Evolutionary conservation across 495 filamentous ascomycete genomes (phyloP).

Genomic region (Halenospora varia): DNA sequence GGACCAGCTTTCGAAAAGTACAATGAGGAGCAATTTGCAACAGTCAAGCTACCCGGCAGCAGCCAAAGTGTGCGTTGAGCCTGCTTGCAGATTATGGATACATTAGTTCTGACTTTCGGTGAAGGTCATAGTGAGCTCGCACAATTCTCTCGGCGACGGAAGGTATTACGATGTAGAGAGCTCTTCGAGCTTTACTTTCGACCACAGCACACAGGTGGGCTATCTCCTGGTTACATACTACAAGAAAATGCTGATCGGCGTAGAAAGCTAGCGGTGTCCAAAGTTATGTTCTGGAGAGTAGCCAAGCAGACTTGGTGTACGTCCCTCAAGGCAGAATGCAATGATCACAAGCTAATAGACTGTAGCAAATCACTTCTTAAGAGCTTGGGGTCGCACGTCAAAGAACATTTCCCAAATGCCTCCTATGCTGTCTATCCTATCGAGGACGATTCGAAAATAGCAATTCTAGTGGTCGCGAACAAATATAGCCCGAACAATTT

Average conservation of each 20-base stretch:
- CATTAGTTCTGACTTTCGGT: neutral
- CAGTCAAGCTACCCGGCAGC: conserved; percentile 82
- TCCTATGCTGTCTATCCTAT: conserved; percentile 78
- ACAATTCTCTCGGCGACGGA: conserved; percentile 72
- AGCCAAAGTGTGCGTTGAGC: conserved; percentile 68
- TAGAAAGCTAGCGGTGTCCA: conserved; percentile 82
- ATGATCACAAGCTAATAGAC: neutral
- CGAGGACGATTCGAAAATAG: conserved; percentile 68
- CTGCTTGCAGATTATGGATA: too few relatives aligned
- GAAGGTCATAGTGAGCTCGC: conserved; percentile 80
- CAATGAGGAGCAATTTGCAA: conserved; percentile 89
- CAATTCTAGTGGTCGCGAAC: conserved; percentile 83
- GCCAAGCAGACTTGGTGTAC: conserved; percentile 77
- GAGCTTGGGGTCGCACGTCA: conserved; percentile 67
- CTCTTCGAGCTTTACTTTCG: conserved; percentile 79
- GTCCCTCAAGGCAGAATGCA: conserved; percentile 1
- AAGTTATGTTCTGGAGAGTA: conserved; percentile 75
- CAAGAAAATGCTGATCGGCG: conserved; percentile 14
- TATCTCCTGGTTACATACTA: too few relatives aligned
- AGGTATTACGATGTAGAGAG: conserved; percentile 88
- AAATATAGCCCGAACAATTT: conserved; percentile 98
- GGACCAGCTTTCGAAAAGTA: conserved; percentile 86
- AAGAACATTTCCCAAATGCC: conserved; percentile 84
- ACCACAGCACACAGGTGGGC: conserved; percentile 74
- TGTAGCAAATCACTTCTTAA: conserved; percentile 76